phyloP scores from a whole-genome alignment of 495 filamentous ascomycete genomes.

The Lophiostoma macrostomum region DNA sequence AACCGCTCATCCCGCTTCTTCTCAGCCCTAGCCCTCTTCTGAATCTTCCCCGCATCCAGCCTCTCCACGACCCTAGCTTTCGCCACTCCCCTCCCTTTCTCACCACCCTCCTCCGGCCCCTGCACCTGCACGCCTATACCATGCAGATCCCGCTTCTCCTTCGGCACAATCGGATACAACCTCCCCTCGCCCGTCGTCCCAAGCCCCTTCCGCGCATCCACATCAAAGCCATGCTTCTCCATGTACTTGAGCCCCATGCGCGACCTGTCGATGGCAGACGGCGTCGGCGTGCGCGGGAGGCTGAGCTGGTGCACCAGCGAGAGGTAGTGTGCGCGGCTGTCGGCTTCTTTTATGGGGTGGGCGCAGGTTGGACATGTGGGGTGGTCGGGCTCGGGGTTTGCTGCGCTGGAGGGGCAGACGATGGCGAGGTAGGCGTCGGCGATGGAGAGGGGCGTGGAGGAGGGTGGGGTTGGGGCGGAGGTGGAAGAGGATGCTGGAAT shows the following conservation, averaged over 20 bases:
- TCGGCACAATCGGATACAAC: slow-evolving; percentile 68
- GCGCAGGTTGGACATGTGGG: slow-evolving; percentile 57
- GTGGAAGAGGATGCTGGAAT: slow-evolving; percentile 62
- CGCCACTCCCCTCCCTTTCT: slow-evolving; percentile 46
- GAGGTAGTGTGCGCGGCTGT: slow-evolving; percentile 55
- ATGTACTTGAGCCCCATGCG: slow-evolving; percentile 74
- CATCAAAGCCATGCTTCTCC: slow-evolving; percentile 80
- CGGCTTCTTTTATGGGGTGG: slow-evolving; percentile 47
- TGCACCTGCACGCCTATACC: slow-evolving; percentile 59
- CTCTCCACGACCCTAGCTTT: slow-evolving; percentile 47
- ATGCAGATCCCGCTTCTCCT: slow-evolving; percentile 67
- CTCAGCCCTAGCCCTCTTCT: slow-evolving; percentile 58
- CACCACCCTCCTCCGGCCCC: too few species aligned
- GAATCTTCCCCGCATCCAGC: slow-evolving; percentile 67
- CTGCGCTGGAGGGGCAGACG: slow-evolving; percentile 26
- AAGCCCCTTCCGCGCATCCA: slow-evolving; percentile 70
- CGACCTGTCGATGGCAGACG: slow-evolving; percentile 76
- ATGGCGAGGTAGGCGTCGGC: slow-evolving; percentile 61
- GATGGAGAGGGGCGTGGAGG: slow-evolving; percentile 43
- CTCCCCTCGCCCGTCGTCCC: slow-evolving; percentile 66
- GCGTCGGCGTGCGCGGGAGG: slow-evolving; percentile 76
- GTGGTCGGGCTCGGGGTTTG: neutral
- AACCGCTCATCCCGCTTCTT: slow-evolving; percentile 62
- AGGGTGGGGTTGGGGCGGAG: slow-evolving; percentile 25
- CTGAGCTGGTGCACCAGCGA: slow-evolving; percentile 80